These are phyloP conservation scores for Magnaporthiopsis rhizophila DNA, from an alignment of 2,329 filamentous ascomycete species.

Conservation along the genomic window DNA sequence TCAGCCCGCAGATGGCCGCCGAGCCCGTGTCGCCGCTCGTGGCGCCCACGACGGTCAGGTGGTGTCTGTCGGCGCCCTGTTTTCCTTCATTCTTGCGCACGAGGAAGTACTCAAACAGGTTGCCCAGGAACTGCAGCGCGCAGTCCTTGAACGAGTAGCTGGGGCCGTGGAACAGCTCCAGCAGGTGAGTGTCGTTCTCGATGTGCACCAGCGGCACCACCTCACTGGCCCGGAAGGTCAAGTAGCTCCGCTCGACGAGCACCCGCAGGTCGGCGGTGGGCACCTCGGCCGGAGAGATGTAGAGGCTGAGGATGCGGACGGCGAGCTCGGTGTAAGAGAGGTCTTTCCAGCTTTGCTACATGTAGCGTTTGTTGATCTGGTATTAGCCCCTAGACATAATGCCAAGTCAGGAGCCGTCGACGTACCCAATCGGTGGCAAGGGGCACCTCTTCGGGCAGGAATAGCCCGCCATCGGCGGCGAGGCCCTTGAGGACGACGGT, in stretches of 20 bases:
- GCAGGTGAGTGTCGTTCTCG: conserved; percentile 69
- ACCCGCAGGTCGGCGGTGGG: conserved; percentile 69
- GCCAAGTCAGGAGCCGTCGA: too few relatives aligned
- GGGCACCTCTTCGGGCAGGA: conserved; percentile 79
- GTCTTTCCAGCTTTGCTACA: conserved; percentile 59
- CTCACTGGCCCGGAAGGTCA: conserved; percentile 74
- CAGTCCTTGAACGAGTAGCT: conserved; percentile 96
- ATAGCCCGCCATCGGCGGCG: conserved; percentile 78
- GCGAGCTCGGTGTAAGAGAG: conserved; percentile 76
- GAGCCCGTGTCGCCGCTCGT: conserved; percentile 88
- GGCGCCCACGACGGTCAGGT: conserved; percentile 78
- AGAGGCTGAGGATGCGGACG: conserved; percentile 76
- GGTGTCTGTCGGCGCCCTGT: conserved; percentile 59
- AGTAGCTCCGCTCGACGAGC: conserved; percentile 79
- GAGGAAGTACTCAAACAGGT: conserved; percentile 86
- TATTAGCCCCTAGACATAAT: not conserved
- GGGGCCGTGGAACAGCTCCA: conserved; percentile 94
- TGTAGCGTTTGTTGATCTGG: not conserved
- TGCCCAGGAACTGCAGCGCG: conserved; percentile 89
- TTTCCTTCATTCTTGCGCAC: conserved; percentile 65
- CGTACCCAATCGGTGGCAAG: conserved; percentile 26
- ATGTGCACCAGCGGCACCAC: conserved; percentile 75
- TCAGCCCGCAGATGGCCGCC: conserved; percentile 88
- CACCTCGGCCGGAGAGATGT: conserved; percentile 79
- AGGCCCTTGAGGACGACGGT: conserved; percentile 85